A percentile compares a stretch with the other conserved stretches of the same genome.
Evolutionary conservation across 2,329 filamentous ascomycete genomes (phyloP).

Genomic region (Sclerotinia trifoliorum): DNA sequence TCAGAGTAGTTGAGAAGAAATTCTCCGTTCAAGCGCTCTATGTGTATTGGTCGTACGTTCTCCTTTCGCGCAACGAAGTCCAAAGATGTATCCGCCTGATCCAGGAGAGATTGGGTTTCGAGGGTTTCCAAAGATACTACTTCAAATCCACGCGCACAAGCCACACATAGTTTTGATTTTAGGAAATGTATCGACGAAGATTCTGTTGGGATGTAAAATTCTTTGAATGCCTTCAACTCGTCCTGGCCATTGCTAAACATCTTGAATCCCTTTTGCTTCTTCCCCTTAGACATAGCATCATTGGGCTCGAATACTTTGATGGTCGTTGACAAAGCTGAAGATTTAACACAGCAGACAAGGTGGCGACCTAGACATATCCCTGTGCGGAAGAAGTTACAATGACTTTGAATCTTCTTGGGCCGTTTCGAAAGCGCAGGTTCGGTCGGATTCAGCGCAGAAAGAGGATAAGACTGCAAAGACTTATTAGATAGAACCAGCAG

Average conservation of each 20-base stretch:
- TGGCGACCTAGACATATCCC: constrained; percentile 93
- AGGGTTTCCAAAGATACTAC: constrained; percentile 95
- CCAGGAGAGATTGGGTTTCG: constrained; percentile 95
- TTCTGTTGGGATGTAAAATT: constrained; percentile 98
- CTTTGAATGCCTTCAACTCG: constrained; percentile 94
- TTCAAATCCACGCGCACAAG: constrained; percentile 92
- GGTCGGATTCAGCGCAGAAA: constrained; percentile 80
- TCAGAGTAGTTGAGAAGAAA: constrained; percentile 98
- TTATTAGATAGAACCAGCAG: constrained; percentile 91
- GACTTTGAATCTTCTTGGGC: constrained; percentile 93
- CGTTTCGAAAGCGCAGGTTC: constrained; percentile 79
- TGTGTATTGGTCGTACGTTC: constrained; percentile 91
- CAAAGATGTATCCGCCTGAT: constrained; percentile 95
- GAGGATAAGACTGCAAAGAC: constrained; percentile 82
- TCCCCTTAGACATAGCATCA: constrained; percentile 87
- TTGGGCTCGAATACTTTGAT: constrained; percentile 99
- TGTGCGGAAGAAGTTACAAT: constrained; percentile 98
- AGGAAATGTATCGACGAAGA: constrained; percentile 98
- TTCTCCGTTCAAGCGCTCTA: constrained; percentile 94
- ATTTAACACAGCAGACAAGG: constrained; percentile 95
- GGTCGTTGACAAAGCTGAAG: constrained; percentile 85
- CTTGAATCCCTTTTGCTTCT: constrained; percentile 94
- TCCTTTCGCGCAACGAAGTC: constrained; percentile 96
- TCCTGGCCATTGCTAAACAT: constrained; percentile 95
- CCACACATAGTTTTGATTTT: constrained; percentile 93